Percentiles rank a stretch among this genome's conserved stretches.
Conservation (phyloP, 176 grass and related monocot species). For the Ampelocalamus luodianensis region DNA sequence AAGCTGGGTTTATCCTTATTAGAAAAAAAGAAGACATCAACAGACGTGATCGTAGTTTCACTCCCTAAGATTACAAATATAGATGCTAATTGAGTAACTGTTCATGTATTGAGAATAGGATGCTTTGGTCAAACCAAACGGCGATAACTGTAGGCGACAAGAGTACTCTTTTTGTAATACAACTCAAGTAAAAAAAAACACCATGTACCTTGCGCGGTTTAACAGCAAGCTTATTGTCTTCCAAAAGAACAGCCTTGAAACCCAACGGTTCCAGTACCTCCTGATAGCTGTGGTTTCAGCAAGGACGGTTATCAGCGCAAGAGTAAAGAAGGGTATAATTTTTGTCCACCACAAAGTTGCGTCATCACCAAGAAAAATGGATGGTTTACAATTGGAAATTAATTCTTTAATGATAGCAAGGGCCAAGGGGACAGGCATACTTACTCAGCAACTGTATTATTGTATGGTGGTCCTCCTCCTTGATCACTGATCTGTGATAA, state of each 20-base stretch:
- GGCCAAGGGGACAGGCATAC: constrained; percentile 37
- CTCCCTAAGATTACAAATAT: background rate
- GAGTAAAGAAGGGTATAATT: constrained; percentile 2
- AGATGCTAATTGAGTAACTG: background rate
- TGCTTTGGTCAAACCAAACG: constrained; percentile 3
- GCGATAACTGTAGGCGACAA: background rate
- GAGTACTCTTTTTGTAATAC: background rate
- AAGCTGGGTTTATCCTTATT: too few species aligned
- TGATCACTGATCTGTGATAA: constrained; percentile 69
- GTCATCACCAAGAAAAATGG: constrained; percentile 12
- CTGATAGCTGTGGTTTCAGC: constrained; percentile 57
- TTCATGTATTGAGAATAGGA: background rate
- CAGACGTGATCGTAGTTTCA: background rate
- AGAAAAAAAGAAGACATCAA: constrained; percentile 20
- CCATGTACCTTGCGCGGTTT: constrained; percentile 64
- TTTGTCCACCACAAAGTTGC: constrained; percentile 38
- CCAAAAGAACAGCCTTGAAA: constrained; percentile 67
- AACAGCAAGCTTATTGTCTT: constrained; percentile 75
- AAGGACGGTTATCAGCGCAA: constrained; percentile 16
- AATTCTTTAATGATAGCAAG: constrained; percentile 12
- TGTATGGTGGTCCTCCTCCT: constrained; percentile 81
- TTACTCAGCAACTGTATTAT: constrained; percentile 73
- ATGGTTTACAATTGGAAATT: constrained; percentile 21
- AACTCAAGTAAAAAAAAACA: background rate
- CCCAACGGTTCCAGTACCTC: constrained; percentile 66